Evolutionary conservation across 2,329 filamentous ascomycete genomes (phyloP).

Genomic region (Colletotrichum eremochloae): DNA sequence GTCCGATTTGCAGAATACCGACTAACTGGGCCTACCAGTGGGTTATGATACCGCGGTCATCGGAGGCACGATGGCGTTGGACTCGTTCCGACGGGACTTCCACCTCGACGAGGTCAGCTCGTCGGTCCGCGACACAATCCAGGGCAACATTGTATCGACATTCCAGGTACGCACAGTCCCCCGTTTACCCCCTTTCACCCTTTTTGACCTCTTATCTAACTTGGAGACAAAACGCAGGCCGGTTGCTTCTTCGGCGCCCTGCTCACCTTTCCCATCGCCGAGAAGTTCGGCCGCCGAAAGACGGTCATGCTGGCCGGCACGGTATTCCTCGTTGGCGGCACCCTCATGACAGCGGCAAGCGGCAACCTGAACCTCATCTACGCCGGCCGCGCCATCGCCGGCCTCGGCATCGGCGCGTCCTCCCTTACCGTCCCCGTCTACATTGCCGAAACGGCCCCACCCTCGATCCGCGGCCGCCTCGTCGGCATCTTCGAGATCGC

Average conservation of each 20-base stretch:
- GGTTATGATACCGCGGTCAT: constrained; percentile 56
- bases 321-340: constrained; percentile 56
- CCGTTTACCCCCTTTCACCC: too few relatives aligned
- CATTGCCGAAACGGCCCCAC: constrained; percentile 59
- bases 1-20: background rate
- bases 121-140: constrained; percentile 49
- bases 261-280: constrained; percentile 60
- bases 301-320: constrained; percentile 59
- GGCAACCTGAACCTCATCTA: constrained; percentile 57
- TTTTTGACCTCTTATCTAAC: rapidly evolving
- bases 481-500: constrained; percentile 66
- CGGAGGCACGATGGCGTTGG: constrained; percentile 55
- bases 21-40: constrained; percentile 44
- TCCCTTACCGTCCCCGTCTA: constrained; percentile 62
- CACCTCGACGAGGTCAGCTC: constrained; percentile 47
- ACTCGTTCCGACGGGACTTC: constrained; percentile 54
- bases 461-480: constrained; percentile 64
- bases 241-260: constrained; percentile 58
- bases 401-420: constrained; percentile 65
- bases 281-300: constrained; percentile 61
- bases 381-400: constrained; percentile 63
- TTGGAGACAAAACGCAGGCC: constrained; percentile 50
- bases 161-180: constrained; percentile 30
- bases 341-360: constrained; percentile 51
- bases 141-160: constrained; percentile 49